Evolutionary conservation across 371 early-diverging fungal genomes (phyloP), one percentile per base, ranked within the genome.

Genomic region (Apophysomyces sp.): DNA sequence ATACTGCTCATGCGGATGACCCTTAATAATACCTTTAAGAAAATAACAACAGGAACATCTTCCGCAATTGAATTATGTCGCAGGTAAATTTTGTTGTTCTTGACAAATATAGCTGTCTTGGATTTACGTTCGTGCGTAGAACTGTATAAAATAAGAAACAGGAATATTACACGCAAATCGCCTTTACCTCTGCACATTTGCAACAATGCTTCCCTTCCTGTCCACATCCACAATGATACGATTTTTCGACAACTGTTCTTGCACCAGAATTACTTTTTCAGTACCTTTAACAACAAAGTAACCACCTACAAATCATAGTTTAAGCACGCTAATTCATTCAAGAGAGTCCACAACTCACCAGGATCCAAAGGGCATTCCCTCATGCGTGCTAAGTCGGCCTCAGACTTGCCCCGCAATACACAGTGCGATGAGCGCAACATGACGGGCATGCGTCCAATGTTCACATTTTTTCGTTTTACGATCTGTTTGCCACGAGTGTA

Each of bases 191-290:
- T 78, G 78, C 2, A 81, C 82, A 41, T 77, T 77, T 11, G 82
- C 82, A 51, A 78, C 65, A 32, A 97, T 89, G 29, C 84, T 77
- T 0, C 97, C 97, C 69, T 90, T 93, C 31, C 89, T 80, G 66
- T 99, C 99, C 0, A 83, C 82, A 61, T 99, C 99, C 18, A 99
- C 94, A 73, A 99, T 95, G 62, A 99, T 99, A 81, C 99, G 91
- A 84, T 99, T 99, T 80, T 99, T 99, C n/a, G 97, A 94, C 74
- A 99, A 84, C 69, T 99, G 99, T 82, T 99, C 99, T 79, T 99
- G 99, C 27, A 99, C 98, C 58, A 99, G 73, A 83, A 99, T 97
- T 4, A 99, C 99, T 78, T 99, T 98, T 78, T 99, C 99, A 0
- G 94, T 92, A 28, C 99, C 99, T 53, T 95, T 93, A 55, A 99